Base-by-base conservation (phyloP, 805 yeast genomes). In the Candida peoriensis region DNA sequence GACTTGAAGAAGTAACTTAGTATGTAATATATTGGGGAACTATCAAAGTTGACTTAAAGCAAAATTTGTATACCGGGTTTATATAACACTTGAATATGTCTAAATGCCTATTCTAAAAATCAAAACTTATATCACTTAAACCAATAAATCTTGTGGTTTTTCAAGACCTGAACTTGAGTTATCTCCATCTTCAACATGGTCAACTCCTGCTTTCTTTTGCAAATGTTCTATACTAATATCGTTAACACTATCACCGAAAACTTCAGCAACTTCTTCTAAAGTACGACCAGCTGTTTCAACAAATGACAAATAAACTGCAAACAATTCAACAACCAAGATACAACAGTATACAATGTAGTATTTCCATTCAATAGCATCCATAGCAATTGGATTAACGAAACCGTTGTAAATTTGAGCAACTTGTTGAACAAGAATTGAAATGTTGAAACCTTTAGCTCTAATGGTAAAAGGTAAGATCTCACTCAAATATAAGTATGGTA, bases 401-500 rank as follows among this genome's bases (percentile, higher is more conserved):
- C 55, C 58, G 38, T 55, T 56, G 48, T 47, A 52, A 34, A 58
- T 33, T 15, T 42, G 50, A 33, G 39, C 47, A 21, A 36, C 9
- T 28, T 41, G 47, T 32, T 44, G 48, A 15, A 38, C 28, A 19
- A 40, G 26, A 4, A 36, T 9, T 25, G 41, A 47, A 11, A 49
- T 17, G 36, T 43, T 43, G 21, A 51, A 21, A 36, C 54, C 58
- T 23, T 52, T 53, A 6, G 55, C 42, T 48, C 60, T 47, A 13
- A 42, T 41, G 23, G 51, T 47, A 46, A 44, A 55, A 27, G 66
- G 56, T 24, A 53, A 39, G 27, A 55, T 54, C 45, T 66, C 75
- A 28, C 75, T 65, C 28, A 62, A 42, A 43, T 70, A 71, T 22
- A 67, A 47, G 45, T 48, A 62, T 30, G 72, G 72, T 29, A 70